These are phyloP conservation scores for Punica granatum DNA, from an alignment of 345 rosid genomes.

Conservation along the genomic window DNA sequence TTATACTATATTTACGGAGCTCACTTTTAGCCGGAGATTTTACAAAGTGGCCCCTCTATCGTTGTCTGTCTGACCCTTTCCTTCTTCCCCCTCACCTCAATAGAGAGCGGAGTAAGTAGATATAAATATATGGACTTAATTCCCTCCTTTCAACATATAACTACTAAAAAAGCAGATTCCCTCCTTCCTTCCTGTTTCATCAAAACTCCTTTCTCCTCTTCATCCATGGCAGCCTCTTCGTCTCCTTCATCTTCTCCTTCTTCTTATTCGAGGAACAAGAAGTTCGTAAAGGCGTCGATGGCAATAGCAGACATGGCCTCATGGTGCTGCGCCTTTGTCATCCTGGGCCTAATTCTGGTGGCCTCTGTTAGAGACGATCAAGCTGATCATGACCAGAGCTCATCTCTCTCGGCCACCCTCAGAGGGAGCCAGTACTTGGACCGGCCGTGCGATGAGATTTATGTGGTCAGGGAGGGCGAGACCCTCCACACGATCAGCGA, in stretches of 20 bases:
- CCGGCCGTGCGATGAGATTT: slow-evolving; percentile 29
- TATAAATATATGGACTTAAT: too few relatives aligned
- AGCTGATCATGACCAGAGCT: neutral
- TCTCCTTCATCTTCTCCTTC: neutral
- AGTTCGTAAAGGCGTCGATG: slow-evolving; percentile 2
- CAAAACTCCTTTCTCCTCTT: neutral
- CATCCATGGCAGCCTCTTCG: slow-evolving; percentile 7
- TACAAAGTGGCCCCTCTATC: too few relatives aligned
- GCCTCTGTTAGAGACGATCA: slow-evolving; percentile 11
- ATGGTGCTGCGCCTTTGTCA: slow-evolving; percentile 17
- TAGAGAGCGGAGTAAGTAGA: too few relatives aligned
- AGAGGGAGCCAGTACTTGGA: slow-evolving; percentile 9
- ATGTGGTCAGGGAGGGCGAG: slow-evolving; percentile 29
- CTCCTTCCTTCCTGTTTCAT: neutral
- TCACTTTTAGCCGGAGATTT: too few relatives aligned
- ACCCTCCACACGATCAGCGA: slow-evolving; percentile 31
- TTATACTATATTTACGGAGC: too few relatives aligned
- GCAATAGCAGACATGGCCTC: slow-evolving; percentile 17
- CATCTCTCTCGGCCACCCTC: neutral
- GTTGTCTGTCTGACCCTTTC: too few relatives aligned
- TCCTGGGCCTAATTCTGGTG: slow-evolving; percentile 18
- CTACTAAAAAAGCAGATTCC: neutral
- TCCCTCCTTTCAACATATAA: neutral
- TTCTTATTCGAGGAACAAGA: slow-evolving; percentile 5
- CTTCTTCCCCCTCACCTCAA: too few relatives aligned